phyloP scores from a whole-genome alignment of 2,329 filamentous ascomycete genomes.

The Aureobasidium vineae region DNA sequence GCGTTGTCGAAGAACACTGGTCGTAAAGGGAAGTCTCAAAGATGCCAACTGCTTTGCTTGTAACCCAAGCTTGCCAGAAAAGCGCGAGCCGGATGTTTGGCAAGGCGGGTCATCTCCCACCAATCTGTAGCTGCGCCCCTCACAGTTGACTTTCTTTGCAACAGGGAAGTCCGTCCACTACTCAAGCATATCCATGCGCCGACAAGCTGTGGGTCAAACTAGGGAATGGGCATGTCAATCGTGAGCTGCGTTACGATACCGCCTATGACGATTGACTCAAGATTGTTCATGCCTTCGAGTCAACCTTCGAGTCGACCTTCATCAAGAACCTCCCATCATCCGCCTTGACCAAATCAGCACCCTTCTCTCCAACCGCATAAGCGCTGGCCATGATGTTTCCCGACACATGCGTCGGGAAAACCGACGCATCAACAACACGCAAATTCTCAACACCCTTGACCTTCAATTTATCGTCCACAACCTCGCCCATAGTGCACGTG shows the following conservation, averaged over 20 bases:
- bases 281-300: conserved; percentile 6
- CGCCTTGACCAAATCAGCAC: conserved; percentile 38
- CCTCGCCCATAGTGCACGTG: conserved; percentile 42
- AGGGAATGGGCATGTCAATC: too few relatives aligned
- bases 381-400: conserved; percentile 33
- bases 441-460: conserved; percentile 33
- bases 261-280: neutral
- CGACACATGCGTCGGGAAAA: conserved; percentile 37
- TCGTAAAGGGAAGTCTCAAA: too few relatives aligned
- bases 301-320: conserved; percentile 27
- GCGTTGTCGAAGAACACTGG: too few relatives aligned
- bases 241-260: neutral
- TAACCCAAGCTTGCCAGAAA: too few relatives aligned
- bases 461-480: conserved; percentile 33
- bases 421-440: conserved; percentile 36
- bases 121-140: too few relatives aligned
- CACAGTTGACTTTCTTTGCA: too few relatives aligned
- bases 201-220: too few relatives aligned
- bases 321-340: conserved; percentile 33
- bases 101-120: too few relatives aligned
- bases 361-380: conserved; percentile 42
- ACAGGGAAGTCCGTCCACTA: too few relatives aligned
- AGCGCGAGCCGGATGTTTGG: too few relatives aligned
- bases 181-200: too few relatives aligned
- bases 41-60: too few relatives aligned